These are phyloP conservation scores for Collybia sp. DNA, from an alignment of 768 basidiomycete species.

Conservation along the genomic window DNA sequence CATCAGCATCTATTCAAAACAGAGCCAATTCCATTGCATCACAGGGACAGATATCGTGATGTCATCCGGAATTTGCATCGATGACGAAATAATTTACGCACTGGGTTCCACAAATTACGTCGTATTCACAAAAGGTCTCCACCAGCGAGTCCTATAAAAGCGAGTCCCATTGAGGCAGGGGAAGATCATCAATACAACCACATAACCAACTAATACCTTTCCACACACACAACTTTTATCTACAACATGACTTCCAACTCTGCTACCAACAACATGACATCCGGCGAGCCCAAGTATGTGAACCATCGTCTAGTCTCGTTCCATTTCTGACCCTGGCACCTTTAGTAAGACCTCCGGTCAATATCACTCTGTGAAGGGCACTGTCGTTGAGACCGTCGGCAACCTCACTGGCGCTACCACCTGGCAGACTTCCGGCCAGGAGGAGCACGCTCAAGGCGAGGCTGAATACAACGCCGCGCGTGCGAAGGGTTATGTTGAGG, in stretches of 20 bases:
- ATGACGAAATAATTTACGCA: no score
- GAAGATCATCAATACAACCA: no score
- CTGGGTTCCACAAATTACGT: no score
- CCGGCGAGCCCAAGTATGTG: conserved; percentile 24
- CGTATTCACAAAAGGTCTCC: no score
- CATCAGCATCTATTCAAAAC: no score
- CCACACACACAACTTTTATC: conserved; percentile 2
- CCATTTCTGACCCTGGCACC: background rate
- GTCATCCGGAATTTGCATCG: no score
- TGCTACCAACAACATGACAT: conserved; percentile 22
- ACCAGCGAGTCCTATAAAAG: no score
- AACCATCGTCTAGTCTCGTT: background rate
- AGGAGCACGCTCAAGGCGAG: conserved; percentile 42
- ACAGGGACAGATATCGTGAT: no score
- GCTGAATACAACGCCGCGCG: conserved; percentile 38
- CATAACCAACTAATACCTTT: no score
- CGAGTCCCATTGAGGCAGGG: no score
- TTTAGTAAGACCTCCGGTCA: conserved; percentile 33
- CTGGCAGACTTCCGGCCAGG: conserved; percentile 35
- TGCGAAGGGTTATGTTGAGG: conserved; percentile 41
- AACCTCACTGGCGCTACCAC: conserved; percentile 33
- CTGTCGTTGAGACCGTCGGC: conserved; percentile 30
- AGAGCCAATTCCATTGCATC: no score
- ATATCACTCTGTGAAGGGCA: conserved; percentile 33
- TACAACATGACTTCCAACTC: conserved; percentile 13